These are phyloP conservation scores for Venturia pyrina DNA, from an alignment of 2,329 filamentous ascomycete species.

Conservation along the genomic window DNA sequence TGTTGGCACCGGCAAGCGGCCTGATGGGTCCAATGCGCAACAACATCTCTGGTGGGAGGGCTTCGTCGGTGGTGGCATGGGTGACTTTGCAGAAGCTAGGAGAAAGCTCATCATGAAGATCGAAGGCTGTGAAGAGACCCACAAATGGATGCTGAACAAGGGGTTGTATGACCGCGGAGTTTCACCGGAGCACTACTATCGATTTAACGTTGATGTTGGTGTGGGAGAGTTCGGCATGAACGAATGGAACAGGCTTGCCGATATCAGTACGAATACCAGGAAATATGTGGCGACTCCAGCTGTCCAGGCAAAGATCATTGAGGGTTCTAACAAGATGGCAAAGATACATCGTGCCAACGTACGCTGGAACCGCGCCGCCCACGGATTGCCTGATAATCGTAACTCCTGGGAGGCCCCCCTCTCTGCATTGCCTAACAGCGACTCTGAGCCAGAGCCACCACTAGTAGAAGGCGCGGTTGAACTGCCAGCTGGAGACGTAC, in stretches of 20 bases:
- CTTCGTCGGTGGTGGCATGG: conserved; percentile 60
- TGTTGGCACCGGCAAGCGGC: conserved; percentile 84
- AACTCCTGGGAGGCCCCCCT: conserved; percentile 12
- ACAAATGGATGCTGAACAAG: conserved; percentile 74
- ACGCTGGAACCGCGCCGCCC: conserved; percentile 47
- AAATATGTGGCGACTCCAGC: conserved; percentile 66
- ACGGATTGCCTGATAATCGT: conserved; percentile 19
- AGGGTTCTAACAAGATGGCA: conserved; percentile 69
- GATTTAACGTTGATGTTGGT: conserved; percentile 92
- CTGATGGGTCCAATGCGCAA: conserved; percentile 56
- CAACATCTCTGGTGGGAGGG: conserved; percentile 85
- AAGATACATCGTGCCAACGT: conserved; percentile 71
- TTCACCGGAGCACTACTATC: conserved; percentile 83
- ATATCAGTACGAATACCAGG: conserved; percentile 87
- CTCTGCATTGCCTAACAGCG: not conserved
- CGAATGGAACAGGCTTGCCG: conserved; percentile 87
- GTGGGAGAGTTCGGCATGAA: conserved; percentile 99
- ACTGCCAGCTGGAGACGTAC: conserved; percentile 46
- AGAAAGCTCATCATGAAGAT: conserved; percentile 81
- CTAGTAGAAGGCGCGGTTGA: conserved; percentile 44
- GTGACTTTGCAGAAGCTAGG: conserved; percentile 84
- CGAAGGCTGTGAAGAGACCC: conserved; percentile 85
- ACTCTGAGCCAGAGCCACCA: conserved; percentile 36
- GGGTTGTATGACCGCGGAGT: conserved; percentile 69
- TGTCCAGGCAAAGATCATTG: conserved; percentile 67